Evolutionary conservation across 371 early-diverging fungal genomes (phyloP), one percentile per base, ranked within the genome.

Genomic region (Conidiobolus incongruus): DNA sequence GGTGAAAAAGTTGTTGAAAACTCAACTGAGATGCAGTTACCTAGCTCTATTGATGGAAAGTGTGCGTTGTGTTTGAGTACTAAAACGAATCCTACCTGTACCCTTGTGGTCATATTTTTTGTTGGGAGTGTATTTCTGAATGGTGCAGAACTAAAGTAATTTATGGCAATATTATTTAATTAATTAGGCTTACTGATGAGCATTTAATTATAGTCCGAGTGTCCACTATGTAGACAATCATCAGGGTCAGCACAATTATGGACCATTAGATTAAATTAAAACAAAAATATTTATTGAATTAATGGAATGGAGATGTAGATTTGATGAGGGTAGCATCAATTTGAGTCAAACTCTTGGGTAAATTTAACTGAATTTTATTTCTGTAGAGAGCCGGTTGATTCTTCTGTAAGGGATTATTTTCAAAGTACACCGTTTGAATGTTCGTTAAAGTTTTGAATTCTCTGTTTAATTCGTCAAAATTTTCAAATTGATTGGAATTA

Each of bases 61-160:
- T 91, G 92, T 53, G 83, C 79, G 0, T 60, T 91, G 34, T 91
- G 92, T 44, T 58, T 88, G 22, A 72, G 75, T 28, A 65, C 58
- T n/a, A 70, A 87, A 16, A 77, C 60, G 23, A 55, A 63, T 24
- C 69, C 87, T 0, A 84, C 88, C 0, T 65, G 81, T 0, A 86
- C 89, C 77, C 83, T 2, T 91, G 92, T 55, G 92, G 92, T 0
- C 92, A 91, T 56, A 49, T 91, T 50, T 88, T 88, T 51, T 91
- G 92, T 57, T 91, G 89, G 89, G 72, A 55, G 8, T 91, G 92
- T 51, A 75, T 84, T 30, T 64, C 76, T 15, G 87, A 85, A 55
- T 88, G 92, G 87, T 81, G 84, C 48, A 70, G 77, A 45, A 81
- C 72, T 48, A 86, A 83, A 75, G 77, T 74, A 60, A 51, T n/a